phyloP scores from a whole-genome alignment of 768 basidiomycete species.

The Ramaria sp. region DNA sequence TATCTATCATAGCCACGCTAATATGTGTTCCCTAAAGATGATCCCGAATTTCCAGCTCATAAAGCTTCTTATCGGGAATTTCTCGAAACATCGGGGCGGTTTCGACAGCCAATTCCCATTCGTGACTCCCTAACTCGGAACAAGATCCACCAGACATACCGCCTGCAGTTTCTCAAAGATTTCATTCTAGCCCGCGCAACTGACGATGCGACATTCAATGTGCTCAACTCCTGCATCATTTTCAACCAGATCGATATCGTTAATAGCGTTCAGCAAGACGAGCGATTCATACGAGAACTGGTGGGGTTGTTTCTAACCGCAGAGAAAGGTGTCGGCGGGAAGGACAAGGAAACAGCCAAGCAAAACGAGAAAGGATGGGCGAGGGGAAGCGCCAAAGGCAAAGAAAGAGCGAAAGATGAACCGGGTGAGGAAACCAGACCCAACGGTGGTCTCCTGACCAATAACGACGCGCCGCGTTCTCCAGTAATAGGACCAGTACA shows the following conservation, averaged over 20 bases:
- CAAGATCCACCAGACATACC: conserved; percentile 96
- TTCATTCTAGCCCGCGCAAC: conserved; percentile 91
- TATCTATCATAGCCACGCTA: conserved; percentile 9
- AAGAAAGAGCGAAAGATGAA: background rate
- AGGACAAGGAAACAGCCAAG: conserved; percentile 11
- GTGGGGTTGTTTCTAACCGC: conserved; percentile 49
- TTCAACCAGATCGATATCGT: conserved; percentile 99
- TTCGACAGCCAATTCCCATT: conserved; percentile 83
- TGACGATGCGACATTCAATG: conserved; percentile 95
- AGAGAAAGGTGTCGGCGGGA: conserved; percentile 1
- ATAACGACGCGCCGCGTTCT: background rate
- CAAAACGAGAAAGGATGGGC: conserved; percentile 18
- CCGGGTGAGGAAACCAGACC: conserved; percentile 25
- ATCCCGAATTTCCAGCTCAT: conserved; percentile 92
- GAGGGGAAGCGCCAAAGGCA: conserved; percentile 18
- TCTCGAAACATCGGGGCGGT: conserved; percentile 69
- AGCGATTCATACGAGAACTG: conserved; percentile 63
- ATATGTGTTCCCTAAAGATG: conserved; percentile 43
- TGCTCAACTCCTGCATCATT: conserved; percentile 93
- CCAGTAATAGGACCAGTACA: background rate
- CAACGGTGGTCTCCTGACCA: conserved; percentile 20
- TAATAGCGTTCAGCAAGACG: conserved; percentile 73
- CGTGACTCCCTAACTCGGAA: conserved; percentile 61
- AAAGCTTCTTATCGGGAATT: conserved; percentile 98
- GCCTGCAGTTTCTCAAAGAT: conserved; percentile 94